A percentile compares a stretch with the other conserved stretches of the same genome.
Conservation (phyloP, 371 early-diverging fungal species). For the Mucor lusitanicus region DNA sequence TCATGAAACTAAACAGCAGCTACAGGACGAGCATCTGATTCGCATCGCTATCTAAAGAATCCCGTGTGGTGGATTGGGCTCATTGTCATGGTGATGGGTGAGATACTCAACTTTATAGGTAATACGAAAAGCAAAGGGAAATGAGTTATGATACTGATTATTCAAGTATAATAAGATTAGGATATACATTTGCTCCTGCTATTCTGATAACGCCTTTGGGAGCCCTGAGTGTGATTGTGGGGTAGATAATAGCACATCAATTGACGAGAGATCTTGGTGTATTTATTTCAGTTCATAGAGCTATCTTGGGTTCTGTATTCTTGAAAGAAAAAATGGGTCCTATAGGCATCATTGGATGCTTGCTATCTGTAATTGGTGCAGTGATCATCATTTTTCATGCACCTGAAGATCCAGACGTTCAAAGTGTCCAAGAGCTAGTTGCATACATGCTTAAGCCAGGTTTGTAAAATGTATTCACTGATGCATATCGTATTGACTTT, state of each 20-base stretch:
- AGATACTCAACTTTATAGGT: slow-evolving; percentile 52
- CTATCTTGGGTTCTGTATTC: slow-evolving; percentile 32
- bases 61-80: slow-evolving; percentile 14
- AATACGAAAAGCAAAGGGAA: not conserved
- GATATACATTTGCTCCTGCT: slow-evolving; percentile 82
- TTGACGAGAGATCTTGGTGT: not conserved
- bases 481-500: slow-evolving; percentile 54
- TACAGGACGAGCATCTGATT: slow-evolving; percentile 6
- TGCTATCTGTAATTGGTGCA: slow-evolving; percentile 84
- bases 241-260: slow-evolving; percentile 39
- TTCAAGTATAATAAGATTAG: slow-evolving; percentile 5
- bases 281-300: slow-evolving; percentile 24
- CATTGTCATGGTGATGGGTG: slow-evolving; percentile 7
- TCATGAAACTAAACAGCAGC: not conserved
- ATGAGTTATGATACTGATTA: not conserved
- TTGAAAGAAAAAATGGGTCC: slow-evolving; percentile 78
- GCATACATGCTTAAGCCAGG: slow-evolving; percentile 71
- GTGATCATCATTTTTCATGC: slow-evolving; percentile 88
- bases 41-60: slow-evolving; percentile 9
- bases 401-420: slow-evolving; percentile 80
- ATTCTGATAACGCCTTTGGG: slow-evolving; percentile 92
- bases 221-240: slow-evolving; percentile 85
- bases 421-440: slow-evolving; percentile 69
- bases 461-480: slow-evolving; percentile 1
- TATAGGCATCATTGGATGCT: slow-evolving; percentile 87